Conservation (phyloP, 441 rosid genomes). For the California macrophylla region DNA sequence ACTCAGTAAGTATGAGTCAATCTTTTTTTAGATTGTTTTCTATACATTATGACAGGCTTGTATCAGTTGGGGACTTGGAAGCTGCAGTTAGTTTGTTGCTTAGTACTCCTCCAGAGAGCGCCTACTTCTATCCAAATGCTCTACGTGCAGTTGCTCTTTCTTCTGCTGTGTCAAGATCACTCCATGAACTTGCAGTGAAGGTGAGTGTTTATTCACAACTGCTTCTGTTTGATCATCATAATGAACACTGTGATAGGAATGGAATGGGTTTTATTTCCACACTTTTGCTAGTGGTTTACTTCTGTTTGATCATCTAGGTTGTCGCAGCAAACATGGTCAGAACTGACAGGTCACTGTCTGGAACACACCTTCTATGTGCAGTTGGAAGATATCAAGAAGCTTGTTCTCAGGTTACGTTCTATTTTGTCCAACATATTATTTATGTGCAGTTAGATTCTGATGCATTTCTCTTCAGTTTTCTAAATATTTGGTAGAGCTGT, state of each 20-base stretch:
- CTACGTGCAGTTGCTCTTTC: constrained; percentile 95
- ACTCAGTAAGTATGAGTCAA: background rate
- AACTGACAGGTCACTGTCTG: constrained; percentile 79
- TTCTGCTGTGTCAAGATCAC: constrained; percentile 91
- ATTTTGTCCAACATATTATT: background rate
- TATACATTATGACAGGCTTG: constrained; percentile 44
- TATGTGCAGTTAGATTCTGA: no score
- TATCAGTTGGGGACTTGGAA: constrained; percentile 90
- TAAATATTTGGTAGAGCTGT: no score
- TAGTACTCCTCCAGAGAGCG: constrained; percentile 80
- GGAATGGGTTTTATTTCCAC: background rate
- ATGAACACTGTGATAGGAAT: constrained; percentile 1
- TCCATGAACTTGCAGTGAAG: constrained; percentile 91
- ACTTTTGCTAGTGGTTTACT: constrained; percentile 8
- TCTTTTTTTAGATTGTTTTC: background rate
- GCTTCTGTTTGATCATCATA: constrained; percentile 5
- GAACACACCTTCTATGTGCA: constrained; percentile 90
- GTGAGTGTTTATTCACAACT: constrained; percentile 26
- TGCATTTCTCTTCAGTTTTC: no score
- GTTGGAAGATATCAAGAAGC: constrained; percentile 98
- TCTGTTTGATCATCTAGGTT: constrained; percentile 40
- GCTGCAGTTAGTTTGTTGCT: constrained; percentile 92
- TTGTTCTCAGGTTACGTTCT: constrained; percentile 79
- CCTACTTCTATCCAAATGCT: constrained; percentile 87
- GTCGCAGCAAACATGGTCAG: constrained; percentile 97